Evolutionary conservation across 768 basidiomycete genomes (phyloP), one percentile per base, ranked within the genome.

Genomic region (Mrakia blollopis): DNA sequence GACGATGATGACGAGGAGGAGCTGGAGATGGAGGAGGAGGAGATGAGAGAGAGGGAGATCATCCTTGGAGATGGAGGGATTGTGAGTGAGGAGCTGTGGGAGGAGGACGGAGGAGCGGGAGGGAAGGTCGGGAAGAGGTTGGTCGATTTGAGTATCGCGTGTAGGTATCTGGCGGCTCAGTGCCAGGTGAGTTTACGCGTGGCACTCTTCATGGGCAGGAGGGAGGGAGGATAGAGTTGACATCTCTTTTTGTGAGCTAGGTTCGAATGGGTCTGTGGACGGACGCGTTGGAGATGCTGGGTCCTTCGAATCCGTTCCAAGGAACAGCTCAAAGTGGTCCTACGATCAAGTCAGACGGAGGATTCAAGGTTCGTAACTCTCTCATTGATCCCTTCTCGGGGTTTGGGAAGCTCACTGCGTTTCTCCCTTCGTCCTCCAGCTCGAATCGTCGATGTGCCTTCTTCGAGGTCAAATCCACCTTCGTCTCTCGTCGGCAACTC

Each of bases 381-480:
- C 11, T 67, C 13, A 10, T 21, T 47, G 18, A 11, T 23, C 47
- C 73, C 37, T 54, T 16, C 21, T 70, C 25, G 23, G 10, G 0
- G 8, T 35, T 50, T 57, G 14, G 21, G 1, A 44, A 18, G 28
- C 50, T 47, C 39, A 52, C 32, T 52, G 32, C 25, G 21, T 35
- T 25, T 23, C 80, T 62, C 44, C 30, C 62, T 63, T 60, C 1
- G 8, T 30, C 41, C 54, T 50, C 39, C 79, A 96, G 94, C 91
- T 98, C 54, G 94, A 98, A 85, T 93, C 97, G 5, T 97, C 96
- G 3, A 95, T 98, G 89, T 98, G 96, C 81, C 91, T 96, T 81
- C 86, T 99, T 25, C 89, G 97, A 74, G 97, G 95, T 18, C 85
- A 97, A 32, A 87, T 99, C 28, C 96, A 98, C 89, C 90, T 95